A percentile compares a stretch with the other conserved stretches of the same genome.
phyloP scores from a whole-genome alignment of 2,329 filamentous ascomycete genomes.

The Gyromitra esculenta region DNA sequence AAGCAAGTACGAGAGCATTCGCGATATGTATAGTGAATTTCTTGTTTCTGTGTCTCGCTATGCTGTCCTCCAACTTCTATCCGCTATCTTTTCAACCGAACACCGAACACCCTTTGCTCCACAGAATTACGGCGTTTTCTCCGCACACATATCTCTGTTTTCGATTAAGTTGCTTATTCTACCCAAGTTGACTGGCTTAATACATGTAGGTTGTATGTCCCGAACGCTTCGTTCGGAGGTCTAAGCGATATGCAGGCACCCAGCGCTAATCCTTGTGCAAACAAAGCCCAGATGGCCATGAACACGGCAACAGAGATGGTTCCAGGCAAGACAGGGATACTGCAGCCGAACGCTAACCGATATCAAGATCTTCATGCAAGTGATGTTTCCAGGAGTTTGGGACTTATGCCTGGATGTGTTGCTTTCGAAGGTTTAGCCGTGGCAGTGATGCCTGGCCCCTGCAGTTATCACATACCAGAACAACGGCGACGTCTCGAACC shows the following conservation, averaged over 20 bases:
- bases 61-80: not conserved
- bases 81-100: not conserved
- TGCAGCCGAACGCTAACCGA: slow-evolving; percentile 43
- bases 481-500: slow-evolving; percentile 4
- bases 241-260: not conserved
- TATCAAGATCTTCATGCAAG: slow-evolving; percentile 47
- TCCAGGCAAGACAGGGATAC: slow-evolving; percentile 19
- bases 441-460: slow-evolving; percentile 31
- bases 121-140: not conserved
- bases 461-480: slow-evolving; percentile 30
- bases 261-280: not conserved
- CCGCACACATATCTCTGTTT: not conserved
- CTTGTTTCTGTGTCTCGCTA: not conserved
- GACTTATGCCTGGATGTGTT: slow-evolving; percentile 14
- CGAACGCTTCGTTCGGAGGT: not conserved
- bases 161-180: not conserved
- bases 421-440: slow-evolving; percentile 38
- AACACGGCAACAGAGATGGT: slow-evolving; percentile 7
- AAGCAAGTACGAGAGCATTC: not conserved
- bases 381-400: slow-evolving; percentile 45
- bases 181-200: not conserved
- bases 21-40: not conserved
- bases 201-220: not conserved
- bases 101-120: not conserved
- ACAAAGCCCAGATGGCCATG: not conserved